phyloP scores from a whole-genome alignment of 2,329 filamentous ascomycete genomes.

The Cladophialophora exuberans region DNA sequence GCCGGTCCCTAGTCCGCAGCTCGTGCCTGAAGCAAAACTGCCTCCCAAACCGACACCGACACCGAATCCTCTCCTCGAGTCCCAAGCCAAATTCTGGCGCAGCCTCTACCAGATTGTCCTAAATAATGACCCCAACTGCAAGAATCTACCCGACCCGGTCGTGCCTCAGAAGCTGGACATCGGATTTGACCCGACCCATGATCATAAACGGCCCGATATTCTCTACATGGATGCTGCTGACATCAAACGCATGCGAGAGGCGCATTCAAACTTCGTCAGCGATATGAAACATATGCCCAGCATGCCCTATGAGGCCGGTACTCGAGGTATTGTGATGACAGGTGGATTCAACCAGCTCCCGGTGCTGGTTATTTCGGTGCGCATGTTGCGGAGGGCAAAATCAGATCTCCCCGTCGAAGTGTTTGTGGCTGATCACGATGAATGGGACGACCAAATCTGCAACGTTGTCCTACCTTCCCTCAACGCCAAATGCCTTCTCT shows the following conservation, averaged over 20 bases:
- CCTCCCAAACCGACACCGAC: slow-evolving; percentile 3
- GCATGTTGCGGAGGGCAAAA: slow-evolving; percentile 46
- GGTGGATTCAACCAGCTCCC: slow-evolving; percentile 42
- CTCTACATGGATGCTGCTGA: slow-evolving; percentile 41
- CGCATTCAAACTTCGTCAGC: slow-evolving; percentile 47
- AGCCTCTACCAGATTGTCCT: slow-evolving; percentile 29
- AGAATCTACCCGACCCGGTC: slow-evolving; percentile 29
- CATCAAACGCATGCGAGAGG: slow-evolving; percentile 41
- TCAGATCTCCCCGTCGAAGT: slow-evolving; percentile 47
- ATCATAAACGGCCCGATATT: slow-evolving; percentile 41
- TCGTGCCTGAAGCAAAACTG: not conserved
- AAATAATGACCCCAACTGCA: slow-evolving; percentile 32
- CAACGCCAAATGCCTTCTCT: slow-evolving; percentile 44
- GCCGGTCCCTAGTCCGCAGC: not conserved
- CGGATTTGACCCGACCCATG: slow-evolving; percentile 28
- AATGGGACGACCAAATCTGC: slow-evolving; percentile 46
- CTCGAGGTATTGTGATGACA: slow-evolving; percentile 50
- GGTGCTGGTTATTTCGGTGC: slow-evolving; percentile 44
- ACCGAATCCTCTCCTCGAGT: slow-evolving; percentile 22
- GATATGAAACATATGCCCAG: slow-evolving; percentile 33
- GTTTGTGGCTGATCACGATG: slow-evolving; percentile 42
- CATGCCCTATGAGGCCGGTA: slow-evolving; percentile 39
- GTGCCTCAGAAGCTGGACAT: slow-evolving; percentile 33
- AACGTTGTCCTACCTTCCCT: slow-evolving; percentile 42
- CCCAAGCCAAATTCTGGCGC: slow-evolving; percentile 32